Evolutionary conservation across 805 yeast genomes (phyloP).

Genomic region (Phaffomyces antillensis): DNA sequence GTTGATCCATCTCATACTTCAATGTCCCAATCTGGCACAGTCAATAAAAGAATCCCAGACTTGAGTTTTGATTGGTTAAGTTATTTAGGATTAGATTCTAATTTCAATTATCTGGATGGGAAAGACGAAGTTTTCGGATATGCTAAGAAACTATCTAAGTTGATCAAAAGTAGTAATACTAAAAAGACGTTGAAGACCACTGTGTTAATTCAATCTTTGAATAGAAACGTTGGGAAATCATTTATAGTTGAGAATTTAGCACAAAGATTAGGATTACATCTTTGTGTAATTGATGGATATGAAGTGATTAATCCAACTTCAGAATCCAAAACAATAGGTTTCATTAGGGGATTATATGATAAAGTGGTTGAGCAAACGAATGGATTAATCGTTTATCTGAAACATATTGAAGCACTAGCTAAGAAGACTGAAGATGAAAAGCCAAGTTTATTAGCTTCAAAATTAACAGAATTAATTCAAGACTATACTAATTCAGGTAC

Average conservation of each 20-base stretch:
- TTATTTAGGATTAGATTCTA: slow-evolving; percentile 38
- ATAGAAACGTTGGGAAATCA: slow-evolving; percentile 75
- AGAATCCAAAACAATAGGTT: slow-evolving; percentile 73
- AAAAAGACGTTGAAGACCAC: slow-evolving; percentile 47
- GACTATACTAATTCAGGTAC: slow-evolving; percentile 40
- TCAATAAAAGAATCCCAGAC: slow-evolving; percentile 29
- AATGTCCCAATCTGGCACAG: slow-evolving; percentile 59
- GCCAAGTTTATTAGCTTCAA: slow-evolving; percentile 32
- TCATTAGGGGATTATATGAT: slow-evolving; percentile 70
- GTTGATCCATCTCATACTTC: slow-evolving; percentile 65
- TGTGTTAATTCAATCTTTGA: slow-evolving; percentile 57
- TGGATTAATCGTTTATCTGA: slow-evolving; percentile 46
- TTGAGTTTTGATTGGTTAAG: slow-evolving; percentile 33
- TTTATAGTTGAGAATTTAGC: slow-evolving; percentile 52
- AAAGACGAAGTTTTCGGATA: slow-evolving; percentile 32
- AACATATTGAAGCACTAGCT: slow-evolving; percentile 73
- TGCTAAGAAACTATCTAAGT: slow-evolving; percentile 45
- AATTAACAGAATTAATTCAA: slow-evolving; percentile 48
- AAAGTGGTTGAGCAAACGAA: slow-evolving; percentile 41
- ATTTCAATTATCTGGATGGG: slow-evolving; percentile 28
- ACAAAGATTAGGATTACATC: slow-evolving; percentile 53
- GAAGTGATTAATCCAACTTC: slow-evolving; percentile 62
- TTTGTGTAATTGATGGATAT: slow-evolving; percentile 63
- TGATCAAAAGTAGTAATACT: slow-evolving; percentile 45
- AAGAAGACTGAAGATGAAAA: slow-evolving; percentile 49